Percentiles rank a stretch among this genome's conserved stretches.
These are phyloP conservation scores for Podila epicladia DNA, from an alignment of 192 early-diverging fungal genomes.

Conservation along the genomic window DNA sequence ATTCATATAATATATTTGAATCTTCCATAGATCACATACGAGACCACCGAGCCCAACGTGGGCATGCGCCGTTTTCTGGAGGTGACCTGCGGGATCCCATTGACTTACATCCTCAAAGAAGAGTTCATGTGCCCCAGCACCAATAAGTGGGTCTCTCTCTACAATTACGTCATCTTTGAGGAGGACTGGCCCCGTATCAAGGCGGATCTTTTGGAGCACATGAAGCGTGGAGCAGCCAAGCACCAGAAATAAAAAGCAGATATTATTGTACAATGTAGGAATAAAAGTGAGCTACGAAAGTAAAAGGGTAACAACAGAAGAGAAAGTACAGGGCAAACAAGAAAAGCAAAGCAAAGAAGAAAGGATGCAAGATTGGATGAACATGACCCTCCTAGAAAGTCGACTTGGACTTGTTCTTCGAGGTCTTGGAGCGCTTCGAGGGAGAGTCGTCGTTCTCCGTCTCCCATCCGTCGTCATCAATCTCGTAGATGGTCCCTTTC, in stretches of 20 bases:
- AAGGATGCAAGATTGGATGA: neutral
- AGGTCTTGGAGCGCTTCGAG: slow-evolving; percentile 4
- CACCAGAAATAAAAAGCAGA: neutral
- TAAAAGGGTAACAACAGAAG: neutral
- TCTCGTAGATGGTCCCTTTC: neutral
- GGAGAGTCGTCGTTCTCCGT: slow-evolving; percentile 44
- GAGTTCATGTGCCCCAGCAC: slow-evolving; percentile 24
- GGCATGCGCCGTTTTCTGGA: slow-evolving; percentile 47
- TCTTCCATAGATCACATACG: slow-evolving; percentile 17
- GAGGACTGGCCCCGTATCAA: slow-evolving; percentile 47
- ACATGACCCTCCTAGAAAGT: neutral
- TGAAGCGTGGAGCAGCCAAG: slow-evolving; percentile 29
- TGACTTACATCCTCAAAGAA: slow-evolving; percentile 30
- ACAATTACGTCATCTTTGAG: slow-evolving; percentile 41
- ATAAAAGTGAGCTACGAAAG: neutral
- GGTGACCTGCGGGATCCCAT: slow-evolving; percentile 14
- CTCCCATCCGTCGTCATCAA: slow-evolving; percentile 40
- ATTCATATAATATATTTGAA: too few relatives aligned
- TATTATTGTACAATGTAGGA: neutral
- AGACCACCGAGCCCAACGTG: slow-evolving; percentile 34
- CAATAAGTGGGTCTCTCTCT: slow-evolving; percentile 35
- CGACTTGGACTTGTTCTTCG: neutral
- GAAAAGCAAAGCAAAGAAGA: neutral
- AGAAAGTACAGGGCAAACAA: neutral
- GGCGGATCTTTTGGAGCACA: slow-evolving; percentile 14